Evolutionary conservation across 257 asterid genomes (phyloP), one percentile per base, ranked within the genome.

Genomic region (Scutellaria baicalensis): DNA sequence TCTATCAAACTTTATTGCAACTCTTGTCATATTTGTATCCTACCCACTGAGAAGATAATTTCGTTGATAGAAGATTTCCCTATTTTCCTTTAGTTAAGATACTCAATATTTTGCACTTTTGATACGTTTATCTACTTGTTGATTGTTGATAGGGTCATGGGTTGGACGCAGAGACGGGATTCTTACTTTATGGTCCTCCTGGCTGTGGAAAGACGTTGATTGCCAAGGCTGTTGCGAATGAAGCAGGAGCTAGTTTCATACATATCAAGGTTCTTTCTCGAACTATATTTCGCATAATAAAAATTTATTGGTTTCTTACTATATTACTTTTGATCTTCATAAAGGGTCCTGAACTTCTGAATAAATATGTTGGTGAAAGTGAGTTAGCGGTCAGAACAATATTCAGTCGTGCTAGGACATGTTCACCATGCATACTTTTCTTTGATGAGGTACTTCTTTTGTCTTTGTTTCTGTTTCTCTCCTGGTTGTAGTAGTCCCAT

Each of bases 201-300:
- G 97, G 98, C 59, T 90, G 98, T 31, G 98, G 98, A 36, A 93
- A 93, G 84, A 93, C 98, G 40, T 80, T 91, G 81, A 90, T 93
- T 27, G 98, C 98, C 47, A 88, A 89, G 84, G 98, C 97, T 63
- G 96, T 93, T 80, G 98, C 98, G 55, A 88, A 79, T 69, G 95
- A 88, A 84, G 94, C 96, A 8, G 97, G 94, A 59, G 94, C 96
- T 43, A 93, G 83, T 85, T 93, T 93, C 81, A 93, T 93, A 68
- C 95, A 91, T 73, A 79, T 93, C 48, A 90, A 90, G 89, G 98
- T 90, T 82, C 70, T 64, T 35, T 60, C 57, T 40, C 43, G 10
- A 21, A 47, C 58, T 74, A 69, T 60, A 27, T 23, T 47, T 79
- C 40, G 18, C 54, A 27, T 59, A 54, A 44, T 50, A 7, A 6